Evolutionary conservation across 2,329 filamentous ascomycete species (phyloP), one percentile per base, ranked within the genome.

Genomic region (Fusarium mangiferae): DNA sequence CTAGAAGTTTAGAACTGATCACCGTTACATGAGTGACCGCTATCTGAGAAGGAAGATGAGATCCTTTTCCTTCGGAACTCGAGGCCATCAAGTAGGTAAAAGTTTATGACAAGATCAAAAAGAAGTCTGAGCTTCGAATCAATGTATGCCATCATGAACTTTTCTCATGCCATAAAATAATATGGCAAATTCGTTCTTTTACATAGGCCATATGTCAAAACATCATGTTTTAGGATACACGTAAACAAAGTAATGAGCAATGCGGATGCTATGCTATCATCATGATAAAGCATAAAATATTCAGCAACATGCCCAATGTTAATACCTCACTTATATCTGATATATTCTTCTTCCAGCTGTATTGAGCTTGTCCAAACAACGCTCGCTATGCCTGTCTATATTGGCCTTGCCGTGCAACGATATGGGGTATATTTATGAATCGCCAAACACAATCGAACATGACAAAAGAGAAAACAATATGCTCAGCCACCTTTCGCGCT

Each of bases 381-480:
- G 71, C 71, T 73, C 62, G 66, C 71, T 73, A 72, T 73, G 70
- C 71, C 65, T 66, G 56, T 41, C 67, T 57, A 41, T 42, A 58
- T 52, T 24, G 57, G 57, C 68, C 30, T 57, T 55, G 68, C 54
- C 56, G 54, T 45, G 48, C 54, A 73, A 73, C 58, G 45, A 72
- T 63, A 72, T 68, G 71, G 71, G 71, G 71, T 73, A 73, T 73
- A 73, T 44, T 68, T 72, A 60, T 73, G 71, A 74, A 74, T 75
- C 63, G 57, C 56, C 54, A 72, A 72, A 74, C 59, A 52, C 61
- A 44, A 76, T 73, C 68, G 66, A 63, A 49, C 69, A 63, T 62
- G 54, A 70, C 55, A 75, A 72, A 77, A 56, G 62, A 61, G 62
- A 69, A 41, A 66, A 56, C 36, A 56, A 62, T 26, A 41, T 36